Percentiles rank a stretch among this genome's conserved stretches.
phyloP scores from a whole-genome alignment of 345 rosid genomes.

The Moringa oleifera region DNA sequence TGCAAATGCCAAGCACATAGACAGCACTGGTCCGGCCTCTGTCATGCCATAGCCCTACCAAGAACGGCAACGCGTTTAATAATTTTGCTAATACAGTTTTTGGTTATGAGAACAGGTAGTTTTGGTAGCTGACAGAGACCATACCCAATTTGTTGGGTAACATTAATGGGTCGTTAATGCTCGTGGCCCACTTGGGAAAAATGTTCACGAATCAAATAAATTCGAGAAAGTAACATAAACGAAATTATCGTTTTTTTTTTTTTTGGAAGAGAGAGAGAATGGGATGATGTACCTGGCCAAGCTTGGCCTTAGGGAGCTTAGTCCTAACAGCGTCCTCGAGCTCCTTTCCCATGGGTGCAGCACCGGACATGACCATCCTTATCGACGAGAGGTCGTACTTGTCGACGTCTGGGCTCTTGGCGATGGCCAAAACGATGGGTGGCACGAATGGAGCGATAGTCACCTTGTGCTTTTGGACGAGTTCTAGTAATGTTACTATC shows the following conservation, averaged over 20 bases:
- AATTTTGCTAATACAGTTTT: neutral
- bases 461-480: slow-evolving; percentile 54
- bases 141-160: no score
- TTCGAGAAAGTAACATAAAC: no score
- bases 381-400: slow-evolving; percentile 67
- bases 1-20: slow-evolving; percentile 88
- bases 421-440: slow-evolving; percentile 66
- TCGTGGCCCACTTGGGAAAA: no score
- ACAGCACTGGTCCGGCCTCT: slow-evolving; percentile 84
- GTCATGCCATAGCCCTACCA: slow-evolving; percentile 96
- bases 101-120: neutral
- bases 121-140: no score
- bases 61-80: neutral
- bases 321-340: slow-evolving; percentile 69
- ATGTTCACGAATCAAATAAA: no score
- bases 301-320: slow-evolving; percentile 69
- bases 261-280: no score
- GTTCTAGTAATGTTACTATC: slow-evolving; percentile 41
- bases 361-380: slow-evolving; percentile 68
- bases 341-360: slow-evolving; percentile 89
- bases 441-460: slow-evolving; percentile 84
- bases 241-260: no score
- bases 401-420: slow-evolving; percentile 49
- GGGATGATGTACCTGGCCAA: slow-evolving; percentile 99
- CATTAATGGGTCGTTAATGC: no score